Percentiles rank a stretch among this genome's conserved stretches.
These are phyloP conservation scores for Globisporangium spinosum DNA, from an alignment of 352 stramenopile genomes.

Conservation along the genomic window DNA sequence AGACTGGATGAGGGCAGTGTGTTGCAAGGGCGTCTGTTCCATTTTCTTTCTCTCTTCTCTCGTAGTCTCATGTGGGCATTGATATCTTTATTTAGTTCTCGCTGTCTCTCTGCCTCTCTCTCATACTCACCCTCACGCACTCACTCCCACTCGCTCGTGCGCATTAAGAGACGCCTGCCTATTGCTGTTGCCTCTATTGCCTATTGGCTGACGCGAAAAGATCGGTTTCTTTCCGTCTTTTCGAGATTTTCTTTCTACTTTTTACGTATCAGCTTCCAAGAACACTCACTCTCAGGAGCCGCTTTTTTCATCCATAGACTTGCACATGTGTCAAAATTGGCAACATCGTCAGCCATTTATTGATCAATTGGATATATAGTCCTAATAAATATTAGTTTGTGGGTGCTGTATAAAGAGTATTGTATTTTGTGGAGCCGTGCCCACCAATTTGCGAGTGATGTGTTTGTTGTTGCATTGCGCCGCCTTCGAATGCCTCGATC, in stretches of 20 bases:
- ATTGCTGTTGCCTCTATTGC: neutral
- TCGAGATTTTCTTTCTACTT: conserved; percentile 8
- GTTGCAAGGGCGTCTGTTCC: neutral
- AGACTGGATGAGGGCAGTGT: neutral
- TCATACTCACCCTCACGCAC: neutral
- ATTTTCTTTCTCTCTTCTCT: neutral
- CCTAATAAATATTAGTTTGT: neutral
- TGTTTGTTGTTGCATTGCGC: neutral
- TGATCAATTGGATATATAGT: neutral
- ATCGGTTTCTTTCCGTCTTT: conserved; percentile 9
- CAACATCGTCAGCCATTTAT: neutral
- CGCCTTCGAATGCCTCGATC: neutral
- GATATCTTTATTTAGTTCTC: conserved; percentile 2
- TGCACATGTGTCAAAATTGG: neutral
- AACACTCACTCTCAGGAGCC: neutral
- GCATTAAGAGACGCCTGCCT: neutral
- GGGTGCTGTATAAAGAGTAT: neutral
- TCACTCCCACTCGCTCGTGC: neutral
- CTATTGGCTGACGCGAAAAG: conserved; percentile 8
- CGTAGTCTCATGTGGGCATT: neutral
- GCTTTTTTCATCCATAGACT: neutral
- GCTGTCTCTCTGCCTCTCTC: conserved; percentile 4
- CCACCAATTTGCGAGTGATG: neutral
- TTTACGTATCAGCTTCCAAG: neutral
- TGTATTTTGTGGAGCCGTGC: neutral